Base-by-base conservation (phyloP, 106 monocot genomes). In the Chionographis japonica region DNA sequence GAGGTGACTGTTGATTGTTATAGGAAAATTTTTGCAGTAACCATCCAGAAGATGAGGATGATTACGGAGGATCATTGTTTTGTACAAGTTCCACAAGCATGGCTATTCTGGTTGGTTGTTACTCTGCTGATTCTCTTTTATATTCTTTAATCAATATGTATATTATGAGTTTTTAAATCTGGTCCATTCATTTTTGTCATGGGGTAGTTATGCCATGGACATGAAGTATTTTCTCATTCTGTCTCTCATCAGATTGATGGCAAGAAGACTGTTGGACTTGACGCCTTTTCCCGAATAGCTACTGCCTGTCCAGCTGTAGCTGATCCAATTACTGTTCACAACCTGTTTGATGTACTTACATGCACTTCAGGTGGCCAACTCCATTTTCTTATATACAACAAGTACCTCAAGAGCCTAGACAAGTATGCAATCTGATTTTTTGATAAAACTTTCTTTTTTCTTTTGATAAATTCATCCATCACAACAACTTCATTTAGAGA, bases 371-470 rank as follows among this genome's bases (percentile, higher is more conserved):
- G 65, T 54, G 86, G 88, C 40, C 85, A 74, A 49, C 91, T 91
- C 50, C 95, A 95, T 84, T 91, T 88, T 76, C 83, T 95, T 52
- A 81, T 95, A 69, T 95, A 86, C 54, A 79, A 91, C 81, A 95
- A 91, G 79, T 95, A 95, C 67, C 73, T 95, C 63, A 86, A 79
- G 71, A 75, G 72, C 75, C 77, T 95, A 61, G 79, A 84, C 71
- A 86, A 88, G 95, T 95, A 86, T n/a, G 91, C 42, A 6, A 52
- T 54, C 62, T 69, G 9, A 56, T 70, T 53, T 71, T 17, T 53
- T 43, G 18, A 43, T 19, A 19, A n/a, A 18, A 1, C 39, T 10
- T n/a, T 46, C 46, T 0, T 46, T 46, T 6, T 46, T 6, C 5
- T 46, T 46, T 46, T 46, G 46, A 46, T 46, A 6, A 10, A 46